phyloP scores from a whole-genome alignment of 495 filamentous ascomycete genomes.

The Penicillium cataractarum region DNA sequence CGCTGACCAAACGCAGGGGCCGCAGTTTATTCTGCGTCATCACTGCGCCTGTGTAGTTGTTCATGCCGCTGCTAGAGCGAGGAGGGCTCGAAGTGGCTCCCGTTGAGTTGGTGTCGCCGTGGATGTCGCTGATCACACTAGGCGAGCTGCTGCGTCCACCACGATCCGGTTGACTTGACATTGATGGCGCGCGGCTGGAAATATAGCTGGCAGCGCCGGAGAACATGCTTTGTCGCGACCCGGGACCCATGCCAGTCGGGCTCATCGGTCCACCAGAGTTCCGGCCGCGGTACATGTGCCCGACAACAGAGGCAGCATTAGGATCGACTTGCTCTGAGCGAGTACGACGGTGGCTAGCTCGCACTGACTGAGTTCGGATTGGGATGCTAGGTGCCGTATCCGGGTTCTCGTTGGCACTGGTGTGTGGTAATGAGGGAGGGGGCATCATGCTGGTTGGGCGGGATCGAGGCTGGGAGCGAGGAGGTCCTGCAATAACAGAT shows the following conservation, averaged over 20 bases:
- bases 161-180: slow-evolving; percentile 49
- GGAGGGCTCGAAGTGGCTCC: slow-evolving; percentile 59
- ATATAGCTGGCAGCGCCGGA: slow-evolving; percentile 45
- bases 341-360: slow-evolving; percentile 60
- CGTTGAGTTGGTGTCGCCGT: slow-evolving; percentile 51
- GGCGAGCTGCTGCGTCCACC: slow-evolving; percentile 57
- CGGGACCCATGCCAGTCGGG: slow-evolving; percentile 52
- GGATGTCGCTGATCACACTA: slow-evolving; percentile 63
- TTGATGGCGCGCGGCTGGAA: slow-evolving; percentile 51
- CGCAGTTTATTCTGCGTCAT: slow-evolving; percentile 79
- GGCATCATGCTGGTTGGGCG: slow-evolving; percentile 67
- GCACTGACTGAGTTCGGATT: slow-evolving; percentile 68
- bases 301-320: slow-evolving; percentile 69
- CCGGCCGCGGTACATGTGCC: slow-evolving; percentile 80
- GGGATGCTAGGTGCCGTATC: slow-evolving; percentile 85
- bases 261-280: slow-evolving; percentile 60
- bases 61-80: slow-evolving; percentile 57
- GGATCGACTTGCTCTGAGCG: slow-evolving; percentile 71
- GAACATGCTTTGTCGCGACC: slow-evolving; percentile 50
- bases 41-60: slow-evolving; percentile 58
- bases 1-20: slow-evolving; percentile 78
- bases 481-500: slow-evolving; percentile 60
- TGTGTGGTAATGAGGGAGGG: slow-evolving; percentile 38
- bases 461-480: slow-evolving; percentile 51
- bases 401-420: slow-evolving; percentile 65